Evolutionary conservation across 1,284 basidiomycete species (phyloP), one percentile per base, ranked within the genome.

Genomic region (Apiotrichum gamsii): DNA sequence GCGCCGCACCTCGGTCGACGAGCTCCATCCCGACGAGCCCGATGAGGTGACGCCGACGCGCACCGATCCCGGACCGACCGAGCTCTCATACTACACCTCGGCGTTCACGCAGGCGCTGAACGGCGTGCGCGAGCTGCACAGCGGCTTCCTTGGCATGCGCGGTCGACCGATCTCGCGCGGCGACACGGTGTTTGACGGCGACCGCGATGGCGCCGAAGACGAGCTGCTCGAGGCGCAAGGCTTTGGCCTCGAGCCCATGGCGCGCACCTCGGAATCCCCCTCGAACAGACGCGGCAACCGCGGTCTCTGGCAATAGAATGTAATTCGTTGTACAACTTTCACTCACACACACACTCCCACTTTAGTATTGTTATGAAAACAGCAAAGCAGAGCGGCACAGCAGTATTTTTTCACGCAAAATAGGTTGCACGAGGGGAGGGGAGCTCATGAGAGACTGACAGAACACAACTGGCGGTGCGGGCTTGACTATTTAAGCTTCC

Each of bases 221-320:
- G 67, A 69, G 51, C 49, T 70, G 46, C 55, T 70, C 10, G 64
- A 65, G 42, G 68, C 65, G 19, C 62, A 65, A 42, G 61, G 65
- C 3, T 70, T 61, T 34, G 65, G 62, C 4, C 45, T 67, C 38
- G 61, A 61, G 49, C 60, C 67, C 10, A 60, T 68, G 60, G 58
- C 40, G 30, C 30, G 23, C 36, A 21, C 19, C 2, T n/a, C n/a
- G n/a, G n/a, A 11, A 28, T 28, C 11, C 25, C 6, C 11, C 25
- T 6, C 8, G 8, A 28, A 11, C 25, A 28, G 25, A 28, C 8
- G 25, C 25, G 25, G 25, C 25, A 28, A 6, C 8, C 25, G 25
- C 6, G 25, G 25, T 6, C 25, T 28, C 8, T 28, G 25, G 25
- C 25, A 28, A 11, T 28, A 11, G 11, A 28, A n/a, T n/a, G n/a